Conservation (phyloP, 805 yeast genomes). For the Metschnikowia sp. region DNA sequence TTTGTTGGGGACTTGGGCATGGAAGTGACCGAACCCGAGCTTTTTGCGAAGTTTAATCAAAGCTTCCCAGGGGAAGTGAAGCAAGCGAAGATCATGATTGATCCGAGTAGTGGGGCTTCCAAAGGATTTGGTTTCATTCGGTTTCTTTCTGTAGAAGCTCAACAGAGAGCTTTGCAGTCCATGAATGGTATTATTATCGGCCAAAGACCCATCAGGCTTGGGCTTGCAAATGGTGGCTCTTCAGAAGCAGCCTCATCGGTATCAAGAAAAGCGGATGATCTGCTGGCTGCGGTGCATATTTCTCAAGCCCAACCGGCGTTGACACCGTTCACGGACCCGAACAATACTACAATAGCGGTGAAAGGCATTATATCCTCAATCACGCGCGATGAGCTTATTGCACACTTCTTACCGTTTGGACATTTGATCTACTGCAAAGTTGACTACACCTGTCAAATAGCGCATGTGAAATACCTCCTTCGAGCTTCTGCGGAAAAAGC, state of each 20-base stretch:
- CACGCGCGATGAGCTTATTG: slow-evolving; percentile 58
- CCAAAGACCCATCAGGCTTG: slow-evolving; percentile 76
- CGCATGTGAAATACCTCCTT: slow-evolving; percentile 25
- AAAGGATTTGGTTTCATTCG: slow-evolving; percentile 92
- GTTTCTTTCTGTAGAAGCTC: slow-evolving; percentile 61
- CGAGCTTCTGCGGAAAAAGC: slow-evolving; percentile 39
- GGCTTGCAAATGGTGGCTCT: slow-evolving; percentile 36
- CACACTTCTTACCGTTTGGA: slow-evolving; percentile 66
- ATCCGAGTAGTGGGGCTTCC: slow-evolving; percentile 63
- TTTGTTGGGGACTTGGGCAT: slow-evolving; percentile 85
- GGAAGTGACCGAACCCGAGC: slow-evolving; percentile 63
- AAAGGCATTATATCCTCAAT: slow-evolving; percentile 61
- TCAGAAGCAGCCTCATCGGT: slow-evolving; percentile 4
- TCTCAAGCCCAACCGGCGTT: slow-evolving; percentile 52
- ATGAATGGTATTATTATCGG: slow-evolving; percentile 78
- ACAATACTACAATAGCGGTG: slow-evolving; percentile 72
- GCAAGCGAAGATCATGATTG: slow-evolving; percentile 76
- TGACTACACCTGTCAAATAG: slow-evolving; percentile 20
- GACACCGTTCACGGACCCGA: slow-evolving; percentile 71
- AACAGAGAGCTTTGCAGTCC: slow-evolving; percentile 67
- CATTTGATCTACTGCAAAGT: slow-evolving; percentile 27
- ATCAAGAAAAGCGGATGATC: slow-evolving; percentile 2
- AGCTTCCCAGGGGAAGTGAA: slow-evolving; percentile 66
- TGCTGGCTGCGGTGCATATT: slow-evolving; percentile 18
- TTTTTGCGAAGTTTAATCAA: slow-evolving; percentile 63